phyloP scores from a whole-genome alignment of 1,284 basidiomycete species.

The Apiotrichum akiyoshidainum region DNA sequence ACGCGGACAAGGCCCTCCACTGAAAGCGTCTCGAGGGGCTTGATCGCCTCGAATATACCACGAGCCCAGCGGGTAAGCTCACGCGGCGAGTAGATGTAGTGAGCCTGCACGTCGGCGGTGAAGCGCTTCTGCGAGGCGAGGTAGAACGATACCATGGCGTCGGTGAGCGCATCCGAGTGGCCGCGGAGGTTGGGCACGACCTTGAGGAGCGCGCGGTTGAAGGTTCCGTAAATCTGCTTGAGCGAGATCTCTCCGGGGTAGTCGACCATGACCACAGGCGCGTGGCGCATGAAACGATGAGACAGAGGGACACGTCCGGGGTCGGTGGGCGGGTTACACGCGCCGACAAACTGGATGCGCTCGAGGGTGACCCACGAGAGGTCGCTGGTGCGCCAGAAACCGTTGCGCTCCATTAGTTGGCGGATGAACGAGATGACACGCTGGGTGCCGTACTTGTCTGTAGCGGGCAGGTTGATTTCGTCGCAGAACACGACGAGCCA shows the following conservation, averaged over 20 bases:
- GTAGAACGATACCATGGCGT: conserved; percentile 97
- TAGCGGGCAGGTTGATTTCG: conserved; percentile 96
- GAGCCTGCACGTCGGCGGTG: conserved; percentile 93
- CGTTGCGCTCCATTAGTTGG: conserved; percentile 90
- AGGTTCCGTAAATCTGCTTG: conserved; percentile 99
- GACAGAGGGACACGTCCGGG: conserved; percentile 97
- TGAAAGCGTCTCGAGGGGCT: conserved; percentile 81
- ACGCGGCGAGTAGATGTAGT: conserved; percentile 99
- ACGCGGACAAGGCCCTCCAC: conserved; percentile 93
- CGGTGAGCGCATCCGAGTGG: conserved; percentile 90
- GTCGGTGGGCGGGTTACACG: conserved; percentile 99
- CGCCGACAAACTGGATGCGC: conserved; percentile 98
- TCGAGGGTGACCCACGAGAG: conserved; percentile 98
- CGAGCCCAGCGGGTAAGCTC: conserved; percentile 97
- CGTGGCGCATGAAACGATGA: conserved; percentile 95
- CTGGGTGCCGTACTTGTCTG: conserved; percentile 98
- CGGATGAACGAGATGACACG: conserved; percentile 97
- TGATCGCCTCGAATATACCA: conserved; percentile 95
- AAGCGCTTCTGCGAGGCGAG: conserved; percentile 89
- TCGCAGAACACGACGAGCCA: conserved; percentile 99
- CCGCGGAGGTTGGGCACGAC: conserved; percentile 89
- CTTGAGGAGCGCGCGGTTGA: conserved; percentile 93
- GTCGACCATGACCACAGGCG: conserved; percentile 99
- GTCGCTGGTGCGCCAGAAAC: conserved; percentile 92
- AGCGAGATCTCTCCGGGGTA: conserved; percentile 96